These are phyloP conservation scores for Lachnellula arida DNA, from an alignment of 2,329 filamentous ascomycete genomes.

Conservation along the genomic window DNA sequence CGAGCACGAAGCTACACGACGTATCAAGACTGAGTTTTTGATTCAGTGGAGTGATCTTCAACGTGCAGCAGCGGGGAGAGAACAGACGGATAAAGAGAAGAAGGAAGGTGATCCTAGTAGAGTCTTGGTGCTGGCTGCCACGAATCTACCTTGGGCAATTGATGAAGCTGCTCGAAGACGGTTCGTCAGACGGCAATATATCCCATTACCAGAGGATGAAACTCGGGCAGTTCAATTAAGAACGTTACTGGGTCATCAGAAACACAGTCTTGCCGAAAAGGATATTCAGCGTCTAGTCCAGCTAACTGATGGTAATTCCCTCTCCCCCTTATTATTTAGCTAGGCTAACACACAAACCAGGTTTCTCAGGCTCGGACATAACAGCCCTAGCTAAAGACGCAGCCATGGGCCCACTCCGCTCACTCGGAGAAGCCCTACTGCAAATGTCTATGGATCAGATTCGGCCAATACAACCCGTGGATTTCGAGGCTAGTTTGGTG, in stretches of 20 bases:
- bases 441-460: conserved; percentile 95
- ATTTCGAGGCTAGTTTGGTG: conserved; percentile 78
- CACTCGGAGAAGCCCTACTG: conserved; percentile 81
- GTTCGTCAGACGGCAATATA: conserved; percentile 93
- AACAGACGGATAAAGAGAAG: conserved; percentile 61
- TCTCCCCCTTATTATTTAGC: not conserved
- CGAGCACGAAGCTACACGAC: conserved; percentile 86
- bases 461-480: conserved; percentile 72
- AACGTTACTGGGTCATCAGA: conserved; percentile 80
- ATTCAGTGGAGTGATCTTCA: conserved; percentile 97
- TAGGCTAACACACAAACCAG: conserved; percentile 41
- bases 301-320: conserved; percentile 58
- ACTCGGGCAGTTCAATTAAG: conserved; percentile 76
- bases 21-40: conserved; percentile 96
- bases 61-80: conserved; percentile 81
- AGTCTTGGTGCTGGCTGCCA: conserved; percentile 90
- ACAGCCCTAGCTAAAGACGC: conserved; percentile 96
- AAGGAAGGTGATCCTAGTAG: conserved; percentile 76
- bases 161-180: conserved; percentile 88
- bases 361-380: conserved; percentile 97
- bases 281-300: conserved; percentile 73
- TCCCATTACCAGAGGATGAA: conserved; percentile 80
- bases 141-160: conserved; percentile 95
- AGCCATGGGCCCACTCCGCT: conserved; percentile 91
- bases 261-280: conserved; percentile 55